A percentile compares a stretch with the other conserved stretches of the same genome.
phyloP scores from a whole-genome alignment of 2,329 filamentous ascomycete species.

The Pseudogymnoascus sp. region DNA sequence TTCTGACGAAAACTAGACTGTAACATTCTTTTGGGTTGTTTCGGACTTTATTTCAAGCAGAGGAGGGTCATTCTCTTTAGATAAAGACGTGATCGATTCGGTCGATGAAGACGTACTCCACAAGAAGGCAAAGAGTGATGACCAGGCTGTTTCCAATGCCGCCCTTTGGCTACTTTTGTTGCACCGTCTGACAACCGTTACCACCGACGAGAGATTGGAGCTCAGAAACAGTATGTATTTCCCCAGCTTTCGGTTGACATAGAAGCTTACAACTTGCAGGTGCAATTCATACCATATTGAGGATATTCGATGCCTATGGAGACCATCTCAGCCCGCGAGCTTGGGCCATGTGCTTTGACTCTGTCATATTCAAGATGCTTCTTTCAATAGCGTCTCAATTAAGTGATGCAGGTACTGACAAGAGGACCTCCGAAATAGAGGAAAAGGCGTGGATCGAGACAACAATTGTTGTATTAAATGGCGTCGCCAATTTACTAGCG shows the following conservation, averaged over 20 bases:
- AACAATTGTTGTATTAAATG: slow-evolving; percentile 64
- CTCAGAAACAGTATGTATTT: slow-evolving; percentile 60
- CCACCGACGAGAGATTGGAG: slow-evolving; percentile 65
- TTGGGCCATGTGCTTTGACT: slow-evolving; percentile 77
- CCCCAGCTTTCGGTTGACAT: slow-evolving; percentile 31
- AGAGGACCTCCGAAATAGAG: slow-evolving; percentile 33
- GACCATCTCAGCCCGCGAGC: slow-evolving; percentile 69
- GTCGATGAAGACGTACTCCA: slow-evolving; percentile 50
- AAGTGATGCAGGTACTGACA: slow-evolving; percentile 30
- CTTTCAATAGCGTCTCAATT: slow-evolving; percentile 59
- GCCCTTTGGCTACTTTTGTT: slow-evolving; percentile 75
- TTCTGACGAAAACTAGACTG: slow-evolving; percentile 47
- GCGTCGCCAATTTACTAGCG: slow-evolving; percentile 65
- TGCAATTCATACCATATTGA: slow-evolving; percentile 81
- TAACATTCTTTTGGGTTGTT: slow-evolving; percentile 93
- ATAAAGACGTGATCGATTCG: slow-evolving; percentile 46
- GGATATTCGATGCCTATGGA: slow-evolving; percentile 88
- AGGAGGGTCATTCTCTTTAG: slow-evolving; percentile 51
- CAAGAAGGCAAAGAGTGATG: slow-evolving; percentile 51
- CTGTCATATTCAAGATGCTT: slow-evolving; percentile 72
- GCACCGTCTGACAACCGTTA: slow-evolving; percentile 62
- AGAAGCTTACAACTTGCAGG: slow-evolving; percentile 39
- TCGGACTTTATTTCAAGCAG: slow-evolving; percentile 74
- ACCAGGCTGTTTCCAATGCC: slow-evolving; percentile 56
- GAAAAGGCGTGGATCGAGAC: slow-evolving; percentile 64